A percentile compares a stretch with the other conserved stretches of the same genome.
Conservation (phyloP, 768 basidiomycete species). For the Lentinula boryana region DNA sequence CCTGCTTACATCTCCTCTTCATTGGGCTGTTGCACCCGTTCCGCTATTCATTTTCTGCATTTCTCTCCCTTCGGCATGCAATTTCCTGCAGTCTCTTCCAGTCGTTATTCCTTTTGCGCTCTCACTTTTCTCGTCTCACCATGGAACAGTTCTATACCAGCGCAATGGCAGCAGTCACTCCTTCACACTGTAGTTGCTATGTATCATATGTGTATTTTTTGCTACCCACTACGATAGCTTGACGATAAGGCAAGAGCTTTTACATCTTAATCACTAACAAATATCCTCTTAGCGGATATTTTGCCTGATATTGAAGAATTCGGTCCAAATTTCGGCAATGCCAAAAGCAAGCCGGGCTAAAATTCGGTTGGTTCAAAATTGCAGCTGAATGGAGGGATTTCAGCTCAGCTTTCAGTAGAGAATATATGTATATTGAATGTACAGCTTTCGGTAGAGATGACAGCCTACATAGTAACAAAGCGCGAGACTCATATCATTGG, state of each 20-base stretch:
- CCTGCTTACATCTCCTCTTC: neutral
- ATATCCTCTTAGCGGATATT: too few relatives aligned
- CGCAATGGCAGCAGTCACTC: neutral
- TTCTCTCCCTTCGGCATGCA: neutral
- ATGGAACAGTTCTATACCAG: neutral
- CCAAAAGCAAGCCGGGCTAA: too few relatives aligned
- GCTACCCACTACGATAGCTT: neutral
- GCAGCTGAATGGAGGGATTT: too few relatives aligned
- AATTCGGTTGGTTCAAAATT: too few relatives aligned
- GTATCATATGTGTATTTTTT: neutral
- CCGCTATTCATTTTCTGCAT: neutral
- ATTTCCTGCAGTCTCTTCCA: neutral
- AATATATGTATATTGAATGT: too few relatives aligned
- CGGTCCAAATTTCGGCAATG: too few relatives aligned
- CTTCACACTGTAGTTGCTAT: conserved; percentile 1
- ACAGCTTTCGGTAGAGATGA: too few relatives aligned
- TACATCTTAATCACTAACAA: neutral
- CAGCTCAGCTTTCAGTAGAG: too few relatives aligned
- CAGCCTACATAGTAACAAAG: too few relatives aligned
- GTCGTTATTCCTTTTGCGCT: neutral
- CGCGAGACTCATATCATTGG: too few relatives aligned
- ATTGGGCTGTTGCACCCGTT: neutral
- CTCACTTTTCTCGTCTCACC: neutral
- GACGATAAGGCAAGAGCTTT: neutral
- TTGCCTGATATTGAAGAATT: too few relatives aligned